These are phyloP conservation scores for Teunomyces stri DNA, from an alignment of 805 yeast genomes.

Conservation along the genomic window DNA sequence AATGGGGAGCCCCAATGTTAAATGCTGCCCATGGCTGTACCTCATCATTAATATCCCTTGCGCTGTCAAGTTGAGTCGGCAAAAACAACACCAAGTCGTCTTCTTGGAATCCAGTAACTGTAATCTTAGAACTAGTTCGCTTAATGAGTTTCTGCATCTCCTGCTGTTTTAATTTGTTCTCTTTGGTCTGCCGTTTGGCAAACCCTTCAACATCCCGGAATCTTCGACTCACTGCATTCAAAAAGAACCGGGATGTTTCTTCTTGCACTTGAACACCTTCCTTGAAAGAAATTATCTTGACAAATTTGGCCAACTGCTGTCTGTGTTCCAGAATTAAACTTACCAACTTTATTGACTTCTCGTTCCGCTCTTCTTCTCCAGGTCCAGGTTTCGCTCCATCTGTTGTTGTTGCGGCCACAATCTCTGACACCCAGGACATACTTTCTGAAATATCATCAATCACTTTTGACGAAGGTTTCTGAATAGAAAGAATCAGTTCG, in stretches of 20 bases:
- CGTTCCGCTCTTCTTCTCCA: conserved; percentile 11
- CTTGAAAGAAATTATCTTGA: conserved; percentile 25
- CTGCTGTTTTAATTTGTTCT: conserved; percentile 51
- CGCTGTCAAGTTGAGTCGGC: conserved; percentile 61
- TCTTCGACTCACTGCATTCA: conserved; percentile 57
- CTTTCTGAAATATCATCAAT: conserved; percentile 36
- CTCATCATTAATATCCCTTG: conserved; percentile 15
- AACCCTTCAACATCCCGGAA: conserved; percentile 84
- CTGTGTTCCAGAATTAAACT: conserved; percentile 7
- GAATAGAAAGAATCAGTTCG: not conserved
- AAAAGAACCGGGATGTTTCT: conserved; percentile 29
- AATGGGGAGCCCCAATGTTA: conserved; percentile 84
- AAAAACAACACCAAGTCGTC: conserved; percentile 83
- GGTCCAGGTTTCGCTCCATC: not conserved
- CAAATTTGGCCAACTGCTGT: conserved; percentile 12
- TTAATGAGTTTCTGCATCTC: conserved; percentile 40
- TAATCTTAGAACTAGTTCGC: conserved; percentile 50
- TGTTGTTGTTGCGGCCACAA: not conserved
- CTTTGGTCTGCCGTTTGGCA: conserved; percentile 82
- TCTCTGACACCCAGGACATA: conserved; percentile 44
- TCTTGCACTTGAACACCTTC: conserved; percentile 25
- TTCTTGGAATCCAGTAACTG: conserved; percentile 62
- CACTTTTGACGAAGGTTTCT: conserved; percentile 39
- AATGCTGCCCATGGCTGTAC: conserved; percentile 89
- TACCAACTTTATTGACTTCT: conserved; percentile 15